Base-by-base conservation (phyloP, 495 filamentous ascomycete genomes). In the Hypoxylon fragiforme region DNA sequence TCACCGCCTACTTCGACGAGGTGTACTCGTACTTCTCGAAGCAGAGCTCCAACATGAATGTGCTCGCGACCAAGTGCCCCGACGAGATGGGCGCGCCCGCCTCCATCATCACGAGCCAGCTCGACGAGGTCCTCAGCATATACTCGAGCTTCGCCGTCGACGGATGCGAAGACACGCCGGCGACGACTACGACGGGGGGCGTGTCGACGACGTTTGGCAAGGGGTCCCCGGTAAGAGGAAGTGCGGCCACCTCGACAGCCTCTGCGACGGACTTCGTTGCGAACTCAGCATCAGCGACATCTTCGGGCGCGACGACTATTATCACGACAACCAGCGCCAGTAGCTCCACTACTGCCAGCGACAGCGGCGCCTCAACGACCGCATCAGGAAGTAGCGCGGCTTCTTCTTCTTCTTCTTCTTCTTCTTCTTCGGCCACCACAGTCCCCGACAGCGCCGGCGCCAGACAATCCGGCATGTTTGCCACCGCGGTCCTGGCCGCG, bases 91-190 rank as follows among this genome's bases (percentile, higher is more conserved):
- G 44, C 28, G 48, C 54, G 6, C 42, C 43, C 3, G 28, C 54
- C 3, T 21, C 14, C 2, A 35, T 58, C 36, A 51, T 58, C 43
- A 52, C 42, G 1, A 42, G 35, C 37, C 28, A 62, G 52, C 42
- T 56, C 7, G 26, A 7, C 14, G 36, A 62, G 38, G 14, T 52
- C 12, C 31, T 62, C 2, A n/a, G 19, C 19, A 32, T 52, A 2
- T 62, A 62, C 52, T 62, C 58, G 12, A 41, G 47, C 22, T 62
- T 62, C 43, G 46, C 51, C 1, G 58, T 43, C n/a, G 57, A 41
- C 7, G 52, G 42, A 6, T 62, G 58, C 24, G 19, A 22, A 11
- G 21, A 12, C 1, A 24, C 40, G 12, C 26, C 38, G 0, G 31
- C 44, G n/a, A 49, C 44, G 18, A 20, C 4, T 2, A 30, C 31